Evolutionary conservation across 305 asterid genomes (phyloP).

Genomic region (Solanum hybrid): DNA sequence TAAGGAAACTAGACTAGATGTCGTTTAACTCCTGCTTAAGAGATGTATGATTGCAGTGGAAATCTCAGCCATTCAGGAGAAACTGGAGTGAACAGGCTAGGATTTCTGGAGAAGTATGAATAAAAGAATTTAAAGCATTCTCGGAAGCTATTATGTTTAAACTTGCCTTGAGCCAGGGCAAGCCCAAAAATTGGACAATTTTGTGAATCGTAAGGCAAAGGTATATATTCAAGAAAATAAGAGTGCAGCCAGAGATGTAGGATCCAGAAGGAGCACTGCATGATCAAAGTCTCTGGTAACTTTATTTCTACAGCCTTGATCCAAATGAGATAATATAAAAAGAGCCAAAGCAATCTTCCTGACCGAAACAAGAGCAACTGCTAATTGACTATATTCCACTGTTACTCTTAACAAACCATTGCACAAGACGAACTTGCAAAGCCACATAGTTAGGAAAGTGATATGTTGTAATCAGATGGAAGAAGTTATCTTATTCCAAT

Average conservation of each 20-base stretch:
- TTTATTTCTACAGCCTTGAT: neutral
- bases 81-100: neutral
- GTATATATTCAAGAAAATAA: neutral
- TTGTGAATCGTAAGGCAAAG: neutral
- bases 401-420: neutral
- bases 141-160: neutral
- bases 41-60: neutral
- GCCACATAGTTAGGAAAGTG: neutral
- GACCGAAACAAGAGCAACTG: neutral
- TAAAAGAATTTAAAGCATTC: neutral
- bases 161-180: neutral
- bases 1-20: neutral
- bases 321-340: neutral
- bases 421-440: neutral
- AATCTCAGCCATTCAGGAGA: neutral
- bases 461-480: no score
- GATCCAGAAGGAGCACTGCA: neutral
- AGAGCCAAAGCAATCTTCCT: neutral
- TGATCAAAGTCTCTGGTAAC: neutral
- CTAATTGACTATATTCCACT: neutral
- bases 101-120: neutral
- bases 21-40: neutral
- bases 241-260: neutral
- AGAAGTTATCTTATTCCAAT: no score
- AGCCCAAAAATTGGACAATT: neutral